Evolutionary conservation across 805 yeast species (phyloP), one percentile per base, ranked within the genome.

Genomic region (Maudiozyma serrabonitensis): DNA sequence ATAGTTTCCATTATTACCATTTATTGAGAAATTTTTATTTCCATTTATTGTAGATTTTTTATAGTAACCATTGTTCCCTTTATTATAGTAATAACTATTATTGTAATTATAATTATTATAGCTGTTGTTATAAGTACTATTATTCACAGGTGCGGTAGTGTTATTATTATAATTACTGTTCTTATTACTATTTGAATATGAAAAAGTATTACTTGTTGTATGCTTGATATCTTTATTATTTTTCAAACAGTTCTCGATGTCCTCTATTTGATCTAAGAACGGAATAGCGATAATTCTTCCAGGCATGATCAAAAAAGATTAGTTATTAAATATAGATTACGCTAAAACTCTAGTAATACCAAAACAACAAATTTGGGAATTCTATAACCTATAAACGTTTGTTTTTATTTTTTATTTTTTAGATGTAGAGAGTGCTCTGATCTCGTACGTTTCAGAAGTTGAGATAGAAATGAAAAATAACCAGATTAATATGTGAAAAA

Each of bases 191-290:
- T 50, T 26, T 46, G 40, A 46, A 16, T 42, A 47, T 16, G 52
- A 42, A 16, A 49, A 52, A 5, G 55, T 40, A 13, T 45, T 43
- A 46, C 55, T 56, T n/a, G 58, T 50, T 39, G 52, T 43, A 45
- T 50, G 25, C 45, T 62, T 63, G 40, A 58, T 42, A 19, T 53
- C 58, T 40, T 58, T 57, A 46, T 61, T 63, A 41, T 64, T 62
- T 25, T 50, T 25, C 26, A 65, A 43, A 46, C 62, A 63, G 43
- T 56, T 61, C 25, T 66, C 64, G 56, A 67, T 60, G 50, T 67
- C 69, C 46, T 67, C 70, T 23, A 57, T 45, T 50, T 67, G 70
- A 19, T 68, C 64, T 19, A 63, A 54, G 53, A 64, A 67, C 31
- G 70, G 64, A 32, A 61, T 53, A 48, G 59, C 58, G 11, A 57